A percentile compares a stretch with the other conserved stretches of the same genome.
Evolutionary conservation across 306 rosid species (phyloP).

Genomic region (Gillenia trifoliata): DNA sequence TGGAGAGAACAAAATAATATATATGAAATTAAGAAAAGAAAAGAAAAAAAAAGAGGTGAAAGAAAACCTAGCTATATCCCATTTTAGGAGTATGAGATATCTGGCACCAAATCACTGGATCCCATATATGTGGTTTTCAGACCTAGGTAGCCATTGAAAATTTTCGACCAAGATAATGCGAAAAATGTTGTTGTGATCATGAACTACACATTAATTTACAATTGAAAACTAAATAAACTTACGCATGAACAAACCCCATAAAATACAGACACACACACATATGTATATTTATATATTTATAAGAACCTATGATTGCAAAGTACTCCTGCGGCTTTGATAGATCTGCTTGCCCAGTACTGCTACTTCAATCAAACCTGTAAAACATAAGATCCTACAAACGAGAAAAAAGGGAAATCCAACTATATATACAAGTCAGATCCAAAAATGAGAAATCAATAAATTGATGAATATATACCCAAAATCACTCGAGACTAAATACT

Average conservation of each 20-base stretch:
- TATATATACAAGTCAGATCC: background rate
- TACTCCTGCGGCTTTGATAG: background rate
- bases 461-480: background rate
- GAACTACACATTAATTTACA: background rate
- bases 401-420: background rate
- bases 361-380: background rate
- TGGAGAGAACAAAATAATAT: background rate
- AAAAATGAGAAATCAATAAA: background rate
- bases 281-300: no score
- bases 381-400: background rate
- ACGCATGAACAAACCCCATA: background rate
- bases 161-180: background rate
- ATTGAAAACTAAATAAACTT: no score
- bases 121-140: background rate
- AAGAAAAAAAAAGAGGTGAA: background rate
- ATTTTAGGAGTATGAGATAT: background rate
- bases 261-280: background rate
- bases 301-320: background rate
- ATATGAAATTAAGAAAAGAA: background rate
- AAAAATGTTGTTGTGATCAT: background rate
- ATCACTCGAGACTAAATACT: background rate
- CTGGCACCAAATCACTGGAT: background rate
- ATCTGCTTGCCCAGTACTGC: background rate
- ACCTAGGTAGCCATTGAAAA: background rate
- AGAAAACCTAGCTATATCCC: background rate